Conservation (phyloP, 2,329 filamentous ascomycete genomes). For the Cercospora sp. region DNA sequence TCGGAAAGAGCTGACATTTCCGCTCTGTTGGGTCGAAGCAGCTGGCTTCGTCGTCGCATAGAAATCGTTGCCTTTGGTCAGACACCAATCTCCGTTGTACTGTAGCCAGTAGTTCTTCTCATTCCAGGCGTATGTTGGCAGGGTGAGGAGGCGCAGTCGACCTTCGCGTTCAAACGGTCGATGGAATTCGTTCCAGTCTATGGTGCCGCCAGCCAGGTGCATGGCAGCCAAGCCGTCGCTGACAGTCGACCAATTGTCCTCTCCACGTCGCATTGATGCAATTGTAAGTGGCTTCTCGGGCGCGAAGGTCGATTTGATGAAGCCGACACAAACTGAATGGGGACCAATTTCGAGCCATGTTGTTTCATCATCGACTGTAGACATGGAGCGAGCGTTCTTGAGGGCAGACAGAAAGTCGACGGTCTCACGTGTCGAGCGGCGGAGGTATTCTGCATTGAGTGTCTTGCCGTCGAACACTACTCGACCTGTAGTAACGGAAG, state of each 20-base stretch:
- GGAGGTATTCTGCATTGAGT: conserved; percentile 32
- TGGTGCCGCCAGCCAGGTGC: conserved; percentile 55
- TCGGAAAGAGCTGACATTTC: conserved; percentile 23
- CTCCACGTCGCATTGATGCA: conserved; percentile 19
- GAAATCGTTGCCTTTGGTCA: conserved; percentile 28
- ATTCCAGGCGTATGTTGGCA: conserved; percentile 50
- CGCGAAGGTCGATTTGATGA: conserved; percentile 18
- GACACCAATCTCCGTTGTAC: conserved; percentile 40
- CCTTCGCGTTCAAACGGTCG: conserved; percentile 45
- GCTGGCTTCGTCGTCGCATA: conserved; percentile 10
- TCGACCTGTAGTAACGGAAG: not conserved
- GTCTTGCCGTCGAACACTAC: conserved; percentile 31
- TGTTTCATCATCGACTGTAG: conserved; percentile 41
- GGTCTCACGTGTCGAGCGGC: conserved; percentile 40
- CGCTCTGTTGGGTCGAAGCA: not conserved
- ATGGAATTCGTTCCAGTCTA: conserved; percentile 64
- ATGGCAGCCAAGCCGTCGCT: conserved; percentile 52
- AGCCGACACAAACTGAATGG: conserved; percentile 43
- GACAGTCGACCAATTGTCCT: conserved; percentile 52
- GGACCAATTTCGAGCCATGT: conserved; percentile 51
- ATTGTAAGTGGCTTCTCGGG: conserved; percentile 12
- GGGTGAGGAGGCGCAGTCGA: conserved; percentile 47
- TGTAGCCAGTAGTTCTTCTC: conserved; percentile 43
- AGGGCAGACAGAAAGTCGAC: conserved; percentile 42
- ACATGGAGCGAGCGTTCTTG: conserved; percentile 36